These are phyloP conservation scores for Cucumis variabilis DNA, from an alignment of 331 rosid species.

Conservation along the genomic window DNA sequence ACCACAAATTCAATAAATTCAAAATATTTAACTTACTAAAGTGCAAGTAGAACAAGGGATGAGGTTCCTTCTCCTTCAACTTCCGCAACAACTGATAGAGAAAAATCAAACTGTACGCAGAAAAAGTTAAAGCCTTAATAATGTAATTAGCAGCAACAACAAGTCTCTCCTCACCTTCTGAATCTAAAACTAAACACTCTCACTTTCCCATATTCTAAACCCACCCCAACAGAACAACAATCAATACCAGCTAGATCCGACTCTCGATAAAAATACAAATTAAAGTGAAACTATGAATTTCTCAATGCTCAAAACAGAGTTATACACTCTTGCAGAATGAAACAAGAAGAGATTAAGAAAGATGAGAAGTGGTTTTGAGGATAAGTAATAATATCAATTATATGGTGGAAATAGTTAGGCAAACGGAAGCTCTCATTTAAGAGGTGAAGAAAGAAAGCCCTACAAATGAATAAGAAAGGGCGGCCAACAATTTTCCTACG, in stretches of 20 bases:
- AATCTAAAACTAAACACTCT: slow-evolving; percentile 50
- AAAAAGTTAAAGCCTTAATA: slow-evolving; percentile 55
- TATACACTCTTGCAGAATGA: not conserved
- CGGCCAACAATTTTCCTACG: too few species aligned
- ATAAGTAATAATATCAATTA: not conserved
- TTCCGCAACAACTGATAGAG: too few species aligned
- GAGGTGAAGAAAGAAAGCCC: not conserved
- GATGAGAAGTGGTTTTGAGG: not conserved
- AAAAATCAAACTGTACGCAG: too few species aligned
- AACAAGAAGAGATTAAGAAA: not conserved
- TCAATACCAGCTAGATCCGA: not conserved
- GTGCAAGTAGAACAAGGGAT: too few species aligned
- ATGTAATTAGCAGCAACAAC: slow-evolving; percentile 79
- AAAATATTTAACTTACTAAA: too few species aligned
- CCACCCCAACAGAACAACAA: not conserved
- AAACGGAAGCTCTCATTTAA: not conserved
- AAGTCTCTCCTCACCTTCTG: slow-evolving; percentile 70
- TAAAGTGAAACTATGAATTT: not conserved
- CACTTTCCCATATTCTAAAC: slow-evolving; percentile 49
- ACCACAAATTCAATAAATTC: too few species aligned
- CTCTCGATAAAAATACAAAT: not conserved
- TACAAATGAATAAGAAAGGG: too few species aligned
- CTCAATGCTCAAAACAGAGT: slow-evolving; percentile 19
- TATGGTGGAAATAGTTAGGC: not conserved
- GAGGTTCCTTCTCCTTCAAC: too few species aligned